Evolutionary conservation across 2,329 filamentous ascomycete genomes (phyloP), one percentile per base, ranked within the genome.

Genomic region (Aspergillus novoparasiticus): DNA sequence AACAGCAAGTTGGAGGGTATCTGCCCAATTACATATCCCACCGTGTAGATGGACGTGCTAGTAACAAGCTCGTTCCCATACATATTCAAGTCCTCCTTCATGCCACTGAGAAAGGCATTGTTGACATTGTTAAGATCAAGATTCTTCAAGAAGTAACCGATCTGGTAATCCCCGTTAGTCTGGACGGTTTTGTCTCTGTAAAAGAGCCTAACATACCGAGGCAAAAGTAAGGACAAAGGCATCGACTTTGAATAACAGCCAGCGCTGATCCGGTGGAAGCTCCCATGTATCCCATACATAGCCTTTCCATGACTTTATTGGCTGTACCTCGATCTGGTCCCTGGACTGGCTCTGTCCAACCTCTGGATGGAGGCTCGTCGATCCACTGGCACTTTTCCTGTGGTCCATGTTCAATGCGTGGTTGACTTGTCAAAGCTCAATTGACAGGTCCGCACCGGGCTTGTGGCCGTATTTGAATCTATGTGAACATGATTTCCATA

Each of bases 1-100:
- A 84, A 75, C 63, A 83, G 68, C 28, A 84, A 66, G 61, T 83
- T 83, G 51, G 69, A 73, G 0, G 81, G 77, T 2, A 81, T 72
- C 9, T 78, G 79, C 19, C 81, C 81, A 30, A 84, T 70, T 34
- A 84, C 79, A 30, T 79, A 79, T 53, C 82, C 83, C n/a, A 83
- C 78, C 26, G 75, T 80, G 69, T 82, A 80, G 34, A 80, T 70
- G 8, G 75, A 75, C 8, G 75, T 78, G 67, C 75, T 78, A 9
- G 75, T 74, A 9, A 78, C 78, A 19, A 77, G 72, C 61, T 79
- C 71, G 39, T 74, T 75, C 12, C 76, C 75, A 36, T 72, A 71
- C 68, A 78, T 75, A n/a, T 69, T 62, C 26, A 78, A 61, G 36
- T 78, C 76, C 54, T 77, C 75, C 41, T 76, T 71, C 75, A 78